phyloP scores from a whole-genome alignment of 371 early-diverging fungal species.

The Quaeritorhiza haematococci region DNA sequence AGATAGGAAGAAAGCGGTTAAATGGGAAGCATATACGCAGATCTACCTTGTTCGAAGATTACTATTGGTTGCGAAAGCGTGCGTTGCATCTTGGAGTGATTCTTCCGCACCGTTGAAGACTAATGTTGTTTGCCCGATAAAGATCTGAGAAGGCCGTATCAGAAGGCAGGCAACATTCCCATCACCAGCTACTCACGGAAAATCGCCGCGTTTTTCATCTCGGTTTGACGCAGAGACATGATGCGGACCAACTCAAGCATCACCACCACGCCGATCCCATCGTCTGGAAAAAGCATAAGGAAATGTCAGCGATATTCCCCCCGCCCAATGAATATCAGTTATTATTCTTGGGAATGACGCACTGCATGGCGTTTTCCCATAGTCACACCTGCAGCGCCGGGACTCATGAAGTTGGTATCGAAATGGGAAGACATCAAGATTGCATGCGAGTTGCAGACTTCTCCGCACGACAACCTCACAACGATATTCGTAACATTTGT shows the following conservation, averaged over 20 bases:
- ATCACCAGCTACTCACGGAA: too few relatives aligned
- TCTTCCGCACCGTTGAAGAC: constrained; percentile 82
- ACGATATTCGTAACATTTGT: constrained; percentile 69
- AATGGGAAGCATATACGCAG: neutral
- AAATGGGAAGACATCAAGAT: constrained; percentile 69
- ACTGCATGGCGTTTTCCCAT: too few relatives aligned
- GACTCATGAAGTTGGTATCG: constrained; percentile 53
- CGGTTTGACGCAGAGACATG: constrained; percentile 41
- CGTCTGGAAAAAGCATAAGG: constrained; percentile 64
- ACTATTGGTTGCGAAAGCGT: constrained; percentile 65
- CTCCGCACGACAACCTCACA: constrained; percentile 66
- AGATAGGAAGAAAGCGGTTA: neutral
- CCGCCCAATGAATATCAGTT: neutral
- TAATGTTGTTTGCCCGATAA: too few relatives aligned
- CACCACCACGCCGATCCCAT: constrained; percentile 63
- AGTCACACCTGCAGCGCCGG: constrained; percentile 26
- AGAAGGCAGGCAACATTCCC: too few relatives aligned
- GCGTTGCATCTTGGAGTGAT: constrained; percentile 70
- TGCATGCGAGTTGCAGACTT: constrained; percentile 57
- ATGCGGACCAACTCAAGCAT: constrained; percentile 70
- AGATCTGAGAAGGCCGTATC: too few relatives aligned
- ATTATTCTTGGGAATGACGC: too few relatives aligned
- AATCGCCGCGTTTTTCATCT: constrained; percentile 37
- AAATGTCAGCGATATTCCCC: neutral
- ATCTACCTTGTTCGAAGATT: constrained; percentile 16